These are phyloP conservation scores for Chaetomium sp. DNA, from an alignment of 2,329 filamentous ascomycete genomes.

Conservation along the genomic window DNA sequence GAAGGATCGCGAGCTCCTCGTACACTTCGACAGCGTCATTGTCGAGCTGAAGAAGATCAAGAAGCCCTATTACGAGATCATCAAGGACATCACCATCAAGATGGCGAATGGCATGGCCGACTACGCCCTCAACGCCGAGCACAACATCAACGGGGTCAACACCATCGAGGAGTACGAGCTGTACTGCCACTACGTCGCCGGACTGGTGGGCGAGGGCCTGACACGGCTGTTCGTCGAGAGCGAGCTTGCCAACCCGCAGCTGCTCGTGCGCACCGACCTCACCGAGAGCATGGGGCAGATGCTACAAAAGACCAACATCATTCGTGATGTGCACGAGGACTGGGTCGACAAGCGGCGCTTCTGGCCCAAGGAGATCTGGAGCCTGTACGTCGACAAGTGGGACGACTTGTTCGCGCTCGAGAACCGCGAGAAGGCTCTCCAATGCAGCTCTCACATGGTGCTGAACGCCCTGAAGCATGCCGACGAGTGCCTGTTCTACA, in stretches of 20 bases:
- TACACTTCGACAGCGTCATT: conserved; percentile 87
- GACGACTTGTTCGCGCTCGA: conserved; percentile 86
- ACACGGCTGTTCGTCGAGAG: conserved; percentile 89
- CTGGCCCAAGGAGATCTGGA: conserved; percentile 97
- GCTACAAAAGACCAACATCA: conserved; percentile 98
- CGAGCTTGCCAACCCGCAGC: conserved; percentile 80
- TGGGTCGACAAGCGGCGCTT: conserved; percentile 84
- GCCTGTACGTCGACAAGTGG: conserved; percentile 87
- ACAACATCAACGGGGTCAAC: conserved; percentile 77
- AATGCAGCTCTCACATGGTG: conserved; percentile 92
- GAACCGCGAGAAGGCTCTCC: conserved; percentile 74
- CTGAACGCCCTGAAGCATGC: conserved; percentile 82
- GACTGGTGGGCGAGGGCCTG: conserved; percentile 91
- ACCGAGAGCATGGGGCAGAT: conserved; percentile 97
- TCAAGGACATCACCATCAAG: conserved; percentile 87
- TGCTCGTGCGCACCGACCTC: conserved; percentile 76
- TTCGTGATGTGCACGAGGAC: conserved; percentile 92
- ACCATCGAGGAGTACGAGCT: conserved; percentile 88
- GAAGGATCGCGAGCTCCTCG: conserved; percentile 89
- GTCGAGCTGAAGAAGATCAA: conserved; percentile 87
- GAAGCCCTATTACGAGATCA: conserved; percentile 78
- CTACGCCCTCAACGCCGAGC: conserved; percentile 81
- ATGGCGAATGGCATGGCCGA: conserved; percentile 99
- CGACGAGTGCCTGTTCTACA: conserved; percentile 96
- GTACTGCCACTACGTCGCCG: conserved; percentile 99